Base-by-base conservation (phyloP, 257 asterid genomes). In the Lantana camara region DNA sequence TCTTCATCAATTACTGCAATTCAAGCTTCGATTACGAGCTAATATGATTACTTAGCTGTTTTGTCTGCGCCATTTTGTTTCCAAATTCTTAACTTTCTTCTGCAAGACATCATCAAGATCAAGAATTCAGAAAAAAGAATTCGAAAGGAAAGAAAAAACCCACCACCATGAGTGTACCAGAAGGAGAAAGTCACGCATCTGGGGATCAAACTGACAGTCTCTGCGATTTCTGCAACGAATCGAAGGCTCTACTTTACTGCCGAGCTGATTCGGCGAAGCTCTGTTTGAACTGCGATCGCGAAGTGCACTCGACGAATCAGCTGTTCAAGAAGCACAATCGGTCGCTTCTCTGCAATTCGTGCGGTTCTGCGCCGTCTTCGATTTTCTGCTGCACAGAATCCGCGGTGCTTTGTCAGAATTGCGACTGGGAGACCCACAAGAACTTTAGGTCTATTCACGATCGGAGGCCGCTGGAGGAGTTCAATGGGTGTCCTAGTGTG, bases 191-290 rank as follows among this genome's bases (percentile, higher is more conserved):
- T 16, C 15, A 30, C 57, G 19, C 7, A 1, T 6, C 32, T 2
- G 20, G 37, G 15, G 75, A 67, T 23, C 48, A 44, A 21, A 37
- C 27, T 15, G 56, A 32, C 9, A 83, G 85, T 12, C 74, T 68
- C 5, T 94, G 99, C 77, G 97, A 84, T 72, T 94, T 90, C 77
- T 94, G 99, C 75, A 77, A 79, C 51, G 79, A 75, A 56, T 60
- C 85, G 0, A 79, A 66, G 16, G 97, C 97, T 4, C 70, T 94
- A 4, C 69, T 90, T 34, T 90, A 88, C 73, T 94, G 99, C 77
- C 82, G 92, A 40, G 97, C 99, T 6, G 99, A 94, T 78, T 83
- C 95, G 0, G 97, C 99, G 0, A 90, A 83, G 79, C 91, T 94
- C 51, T 94, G 99, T 44, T 62, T 94, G 32, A 64, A 50, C 15